A percentile compares a stretch with the other conserved stretches of the same genome.
Evolutionary conservation across 805 yeast species (phyloP).

Genomic region (Myxozyma udenii): DNA sequence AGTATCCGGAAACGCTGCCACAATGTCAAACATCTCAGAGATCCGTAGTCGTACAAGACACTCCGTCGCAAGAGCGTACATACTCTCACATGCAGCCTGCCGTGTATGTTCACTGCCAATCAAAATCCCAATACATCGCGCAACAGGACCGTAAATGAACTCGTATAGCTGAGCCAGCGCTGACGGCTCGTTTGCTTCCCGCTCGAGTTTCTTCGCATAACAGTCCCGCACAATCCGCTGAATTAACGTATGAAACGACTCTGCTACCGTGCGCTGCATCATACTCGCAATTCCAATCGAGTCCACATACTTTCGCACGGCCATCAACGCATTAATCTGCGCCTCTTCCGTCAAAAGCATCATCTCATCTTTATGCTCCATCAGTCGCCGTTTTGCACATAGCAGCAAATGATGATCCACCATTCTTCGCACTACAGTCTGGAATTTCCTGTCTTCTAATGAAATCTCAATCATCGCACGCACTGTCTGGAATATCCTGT

Average conservation of each 20-base stretch:
- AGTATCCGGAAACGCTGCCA: slow-evolving; percentile 53
- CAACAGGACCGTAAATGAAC: slow-evolving; percentile 10
- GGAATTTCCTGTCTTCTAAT: slow-evolving; percentile 5
- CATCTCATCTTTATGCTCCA: background rate
- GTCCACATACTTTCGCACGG: slow-evolving; percentile 2
- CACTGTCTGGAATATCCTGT: background rate
- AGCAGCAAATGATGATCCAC: slow-evolving; percentile 8
- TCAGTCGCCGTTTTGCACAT: slow-evolving; percentile 1
- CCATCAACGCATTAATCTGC: slow-evolving; percentile 2
- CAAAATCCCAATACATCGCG: slow-evolving; percentile 1
- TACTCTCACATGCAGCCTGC: background rate
- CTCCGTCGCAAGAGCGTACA: slow-evolving; percentile 18
- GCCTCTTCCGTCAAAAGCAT: background rate
- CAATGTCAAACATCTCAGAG: slow-evolving; percentile 57
- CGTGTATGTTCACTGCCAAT: slow-evolving; percentile 7
- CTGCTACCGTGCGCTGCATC: slow-evolving; percentile 16
- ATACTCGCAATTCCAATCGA: slow-evolving; percentile 8
- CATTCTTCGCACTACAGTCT: slow-evolving; percentile 9
- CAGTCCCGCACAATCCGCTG: slow-evolving; percentile 8
- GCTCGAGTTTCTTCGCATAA: slow-evolving; percentile 16
- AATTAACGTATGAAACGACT: slow-evolving; percentile 16
- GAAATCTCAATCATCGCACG: background rate
- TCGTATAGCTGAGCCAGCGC: slow-evolving; percentile 8
- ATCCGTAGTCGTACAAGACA: slow-evolving; percentile 34
- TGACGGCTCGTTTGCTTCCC: slow-evolving; percentile 12